phyloP scores from a whole-genome alignment of 192 early-diverging fungal species.

The Backusella morwellensis region DNA sequence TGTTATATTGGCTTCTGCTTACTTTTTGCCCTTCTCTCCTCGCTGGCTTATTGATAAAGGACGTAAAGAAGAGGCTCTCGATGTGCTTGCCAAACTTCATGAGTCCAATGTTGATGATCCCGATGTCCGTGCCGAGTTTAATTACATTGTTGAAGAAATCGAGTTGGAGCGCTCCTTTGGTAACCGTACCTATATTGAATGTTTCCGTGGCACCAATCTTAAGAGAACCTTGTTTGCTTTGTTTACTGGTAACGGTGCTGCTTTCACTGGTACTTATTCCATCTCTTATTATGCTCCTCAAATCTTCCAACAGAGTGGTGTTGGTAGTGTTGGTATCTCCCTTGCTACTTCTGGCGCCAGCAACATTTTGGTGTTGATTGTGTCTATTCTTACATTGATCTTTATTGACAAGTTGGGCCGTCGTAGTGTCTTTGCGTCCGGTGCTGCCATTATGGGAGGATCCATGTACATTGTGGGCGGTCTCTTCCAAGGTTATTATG shows the following conservation, averaged over 20 bases:
- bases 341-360: constrained; percentile 36
- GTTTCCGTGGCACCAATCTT: constrained; percentile 54
- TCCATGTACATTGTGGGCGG: constrained; percentile 63
- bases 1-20: constrained; percentile 56
- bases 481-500: constrained; percentile 25
- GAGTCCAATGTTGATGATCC: constrained; percentile 49
- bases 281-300: constrained; percentile 40
- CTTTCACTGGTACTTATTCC: constrained; percentile 29
- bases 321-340: constrained; percentile 15
- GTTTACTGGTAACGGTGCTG: constrained; percentile 43
- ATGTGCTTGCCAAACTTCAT: constrained; percentile 66
- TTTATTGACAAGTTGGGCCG: constrained; percentile 80
- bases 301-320: constrained; percentile 33
- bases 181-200: constrained; percentile 56
- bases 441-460: constrained; percentile 64
- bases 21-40: constrained; percentile 80
- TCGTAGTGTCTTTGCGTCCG: constrained; percentile 68
- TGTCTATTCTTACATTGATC: constrained; percentile 42
- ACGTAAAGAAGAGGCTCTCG: constrained; percentile 66
- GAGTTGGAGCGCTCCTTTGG: constrained; percentile 60
- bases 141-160: constrained; percentile 66
- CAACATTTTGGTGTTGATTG: constrained; percentile 24
- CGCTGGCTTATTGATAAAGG: constrained; percentile 79
- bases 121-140: constrained; percentile 59
- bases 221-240: constrained; percentile 66